A percentile compares a stretch with the other conserved stretches of the same genome.
Evolutionary conservation across 768 basidiomycete species (phyloP).

Genomic region (Pleurotus djamor): DNA sequence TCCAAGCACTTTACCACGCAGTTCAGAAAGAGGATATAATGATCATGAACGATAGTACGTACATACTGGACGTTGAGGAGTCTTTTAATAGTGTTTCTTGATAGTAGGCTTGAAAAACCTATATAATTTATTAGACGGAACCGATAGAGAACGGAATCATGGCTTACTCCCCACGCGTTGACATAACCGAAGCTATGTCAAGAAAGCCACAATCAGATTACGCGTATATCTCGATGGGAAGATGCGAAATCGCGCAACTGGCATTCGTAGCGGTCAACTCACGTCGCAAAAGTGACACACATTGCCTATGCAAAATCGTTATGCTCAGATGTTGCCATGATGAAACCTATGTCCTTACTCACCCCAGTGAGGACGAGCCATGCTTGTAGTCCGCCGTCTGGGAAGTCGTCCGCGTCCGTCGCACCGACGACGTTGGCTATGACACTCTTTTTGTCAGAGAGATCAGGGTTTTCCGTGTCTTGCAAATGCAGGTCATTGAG

Average conservation of each 20-base stretch:
- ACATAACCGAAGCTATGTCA: constrained; percentile 58
- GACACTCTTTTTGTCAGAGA: constrained; percentile 6
- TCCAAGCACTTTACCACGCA: constrained; percentile 65
- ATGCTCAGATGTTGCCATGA: too few relatives aligned
- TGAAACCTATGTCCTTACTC: constrained; percentile 10
- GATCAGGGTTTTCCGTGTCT: constrained; percentile 10
- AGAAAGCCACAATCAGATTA: background rate
- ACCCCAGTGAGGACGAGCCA: constrained; percentile 45
- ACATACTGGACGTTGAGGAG: constrained; percentile 66
- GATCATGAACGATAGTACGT: constrained; percentile 15
- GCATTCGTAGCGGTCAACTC: constrained; percentile 14
- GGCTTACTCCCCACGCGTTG: constrained; percentile 71
- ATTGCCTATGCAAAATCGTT: constrained; percentile 27
- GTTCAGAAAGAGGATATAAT: background rate
- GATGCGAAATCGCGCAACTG: too few relatives aligned
- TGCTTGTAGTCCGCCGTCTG: constrained; percentile 41
- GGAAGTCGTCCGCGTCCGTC: constrained; percentile 24
- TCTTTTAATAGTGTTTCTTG: constrained; percentile 46
- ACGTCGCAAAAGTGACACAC: constrained; percentile 47
- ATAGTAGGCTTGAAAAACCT: constrained; percentile 79
- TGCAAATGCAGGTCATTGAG: background rate
- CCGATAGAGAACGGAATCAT: background rate
- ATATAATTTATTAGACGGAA: background rate
- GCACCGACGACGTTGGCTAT: background rate
- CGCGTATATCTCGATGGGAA: too few relatives aligned